phyloP scores from a whole-genome alignment of 208 protist species.

The Leishmania aethiopica region DNA sequence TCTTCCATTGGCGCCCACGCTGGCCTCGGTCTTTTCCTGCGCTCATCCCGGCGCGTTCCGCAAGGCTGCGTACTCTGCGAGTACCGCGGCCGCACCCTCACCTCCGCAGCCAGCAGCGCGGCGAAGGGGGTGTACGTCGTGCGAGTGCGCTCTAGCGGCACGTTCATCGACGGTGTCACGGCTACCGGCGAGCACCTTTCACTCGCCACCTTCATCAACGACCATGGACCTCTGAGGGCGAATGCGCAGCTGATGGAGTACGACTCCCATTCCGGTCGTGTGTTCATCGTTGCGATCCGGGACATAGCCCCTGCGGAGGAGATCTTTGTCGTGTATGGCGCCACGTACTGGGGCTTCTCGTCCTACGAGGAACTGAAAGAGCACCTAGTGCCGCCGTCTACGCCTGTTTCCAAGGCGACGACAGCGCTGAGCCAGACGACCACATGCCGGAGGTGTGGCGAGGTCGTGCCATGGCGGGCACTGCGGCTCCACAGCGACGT shows the following conservation, averaged over 20 bases:
- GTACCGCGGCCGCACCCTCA: slow-evolving; percentile 65
- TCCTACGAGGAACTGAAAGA: slow-evolving; percentile 69
- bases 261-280: slow-evolving; percentile 63
- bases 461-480: slow-evolving; percentile 43
- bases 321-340: slow-evolving; percentile 83
- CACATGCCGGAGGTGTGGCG: slow-evolving; percentile 66
- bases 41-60: slow-evolving; percentile 54
- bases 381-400: slow-evolving; percentile 4
- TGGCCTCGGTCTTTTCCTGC: slow-evolving; percentile 84
- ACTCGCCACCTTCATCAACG: slow-evolving; percentile 90
- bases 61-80: slow-evolving; percentile 83
- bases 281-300: slow-evolving; percentile 80
- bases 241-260: slow-evolving; percentile 89
- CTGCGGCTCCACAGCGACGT: slow-evolving; percentile 51
- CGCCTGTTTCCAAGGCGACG: not conserved
- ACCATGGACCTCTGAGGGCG: slow-evolving; percentile 62
- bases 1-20: slow-evolving; percentile 61
- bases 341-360: slow-evolving; percentile 85
- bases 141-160: slow-evolving; percentile 53
- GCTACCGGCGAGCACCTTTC: slow-evolving; percentile 69
- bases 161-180: slow-evolving; percentile 78
- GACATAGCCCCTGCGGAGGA: slow-evolving; percentile 81
- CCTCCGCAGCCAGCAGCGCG: slow-evolving; percentile 21
- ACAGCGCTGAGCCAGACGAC: slow-evolving; percentile 23
- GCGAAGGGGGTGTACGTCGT: slow-evolving; percentile 74